phyloP scores from a whole-genome alignment of 2,329 filamentous ascomycete genomes.

The Botryotinia globosa region DNA sequence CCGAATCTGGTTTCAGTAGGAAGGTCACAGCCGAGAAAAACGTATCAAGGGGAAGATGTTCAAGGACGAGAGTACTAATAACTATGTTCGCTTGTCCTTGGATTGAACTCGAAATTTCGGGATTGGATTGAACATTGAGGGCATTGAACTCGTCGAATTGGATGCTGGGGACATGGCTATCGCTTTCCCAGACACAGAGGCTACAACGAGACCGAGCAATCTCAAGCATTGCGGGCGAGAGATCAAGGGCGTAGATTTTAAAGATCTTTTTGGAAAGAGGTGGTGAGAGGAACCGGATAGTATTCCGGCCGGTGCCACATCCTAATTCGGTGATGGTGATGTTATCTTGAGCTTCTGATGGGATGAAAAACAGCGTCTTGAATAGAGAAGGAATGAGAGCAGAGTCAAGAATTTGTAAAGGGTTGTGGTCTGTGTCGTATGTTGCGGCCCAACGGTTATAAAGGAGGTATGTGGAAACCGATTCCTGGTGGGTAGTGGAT shows the following conservation, averaged over 20 bases:
- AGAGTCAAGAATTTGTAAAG: conserved; percentile 62
- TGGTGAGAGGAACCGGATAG: conserved; percentile 46
- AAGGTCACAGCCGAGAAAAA: conserved; percentile 44
- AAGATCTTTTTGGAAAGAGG: conserved; percentile 20
- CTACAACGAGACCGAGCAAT: conserved; percentile 43
- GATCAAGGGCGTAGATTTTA: conserved; percentile 46
- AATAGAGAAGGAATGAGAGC: conserved; percentile 52
- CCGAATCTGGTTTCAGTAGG: conserved; percentile 37
- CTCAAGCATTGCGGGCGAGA: conserved; percentile 56
- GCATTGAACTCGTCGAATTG: conserved; percentile 33
- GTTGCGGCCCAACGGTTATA: conserved; percentile 51
- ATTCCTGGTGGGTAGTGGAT: conserved; percentile 29
- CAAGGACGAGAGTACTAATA: conserved; percentile 61
- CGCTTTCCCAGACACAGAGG: neutral
- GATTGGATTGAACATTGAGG: conserved; percentile 29
- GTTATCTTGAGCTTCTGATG: conserved; percentile 36
- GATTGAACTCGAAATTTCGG: conserved; percentile 16
- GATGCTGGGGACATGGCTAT: neutral
- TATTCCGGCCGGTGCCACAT: conserved; percentile 65
- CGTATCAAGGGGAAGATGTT: conserved; percentile 54
- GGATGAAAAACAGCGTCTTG: conserved; percentile 45
- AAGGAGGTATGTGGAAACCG: conserved; percentile 43
- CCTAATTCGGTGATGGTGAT: conserved; percentile 53
- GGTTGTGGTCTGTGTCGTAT: conserved; percentile 66
- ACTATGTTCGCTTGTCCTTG: conserved; percentile 42